Base-by-base conservation (phyloP, 257 asterid genomes). In the Solanum pinnatisectum region DNA sequence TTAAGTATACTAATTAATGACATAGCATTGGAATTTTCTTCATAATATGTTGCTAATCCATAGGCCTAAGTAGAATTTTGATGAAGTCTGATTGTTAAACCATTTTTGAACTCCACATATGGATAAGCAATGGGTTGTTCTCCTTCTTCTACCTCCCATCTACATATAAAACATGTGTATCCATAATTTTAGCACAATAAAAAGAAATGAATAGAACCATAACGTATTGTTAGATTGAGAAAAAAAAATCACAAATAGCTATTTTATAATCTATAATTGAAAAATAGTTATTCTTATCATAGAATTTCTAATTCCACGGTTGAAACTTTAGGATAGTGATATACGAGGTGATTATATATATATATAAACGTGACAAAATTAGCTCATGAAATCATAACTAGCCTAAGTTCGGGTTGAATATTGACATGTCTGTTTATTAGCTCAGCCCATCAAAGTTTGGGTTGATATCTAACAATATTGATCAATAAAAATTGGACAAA, bases 51-150 rank as follows among this genome's bases (percentile, higher is more conserved):
- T 74, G 49, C 15, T 72, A 72, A 72, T 72, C 27, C 79, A 72
- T 18, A 37, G 44, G 67, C 40, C 65, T 79, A 79, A 30, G n/a
- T 79, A 44, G 70, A 82, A 49, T 46, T 82, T 82, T 82, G 37
- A 25, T 90, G 81, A 77, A 93, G 83, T 42, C 87, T 91, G 79
- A 95, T 72, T 87, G 73, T 91, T 56, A 95, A 87, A 35, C 93
- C 97, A 39, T 81, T 92, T 59, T 73, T 87, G 74, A 95, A 95
- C 86, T 94, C 98, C 56, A 95, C 97, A 63, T 94, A 94, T 23
- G 98, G 98, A 91, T 93, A 90, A 35, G 98, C 97, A 16, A 94
- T 84, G 6, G 97, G 93, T 22, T 93, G 89, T 87, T 93, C 97
- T 10, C 92, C 94, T 27, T 94, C 96, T 88, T 92, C 95, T 1